Evolutionary conservation across 352 stramenopile species (phyloP), one percentile per base, ranked within the genome.

Genomic region (Blastocystis sp.): DNA sequence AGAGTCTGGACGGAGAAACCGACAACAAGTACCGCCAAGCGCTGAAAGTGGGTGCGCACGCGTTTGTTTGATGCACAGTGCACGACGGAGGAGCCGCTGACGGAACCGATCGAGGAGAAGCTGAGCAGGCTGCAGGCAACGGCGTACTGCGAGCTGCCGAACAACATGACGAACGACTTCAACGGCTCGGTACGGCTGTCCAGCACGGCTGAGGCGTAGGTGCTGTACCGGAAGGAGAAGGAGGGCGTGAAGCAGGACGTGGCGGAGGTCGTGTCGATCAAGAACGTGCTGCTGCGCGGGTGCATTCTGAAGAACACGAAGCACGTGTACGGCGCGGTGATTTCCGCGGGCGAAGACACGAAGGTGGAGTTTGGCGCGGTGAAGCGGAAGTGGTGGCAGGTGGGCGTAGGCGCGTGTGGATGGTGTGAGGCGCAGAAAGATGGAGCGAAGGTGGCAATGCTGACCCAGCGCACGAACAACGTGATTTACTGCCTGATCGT

Each of bases 341-440:
- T 97, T 56, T 97, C 97, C 91, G 97, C 95, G 9, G 95, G 95
- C 64, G 92, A 92, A 64, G 94, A 98, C 76, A 98, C 94, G 17
- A 97, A 97, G 80, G 94, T 98, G 86, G 89, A 95, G 92, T 91
- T 94, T 89, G 94, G 91, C 71, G 90, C 91, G 17, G n/a, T 4
- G 40, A 11, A 21, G 11, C n/a, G n/a, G 41, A 40, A 48, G 2
- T 77, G 67, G 74, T 88, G 65, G 43, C 19, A 88, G 21, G 64
- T 88, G 45, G 45, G 34, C 0, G 67, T 77, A 21, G 17, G 40
- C 9, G 2, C 19, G 14, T 14, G n/a, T 0, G 38, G 0, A 0
- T 21, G 21, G 2, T 0, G 17, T 40, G 23, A 28, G 19, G 17
- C 56, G 7, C 60, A 77, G 67, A 60, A 77, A 0, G 28, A 19